Conservation (phyloP, 2,329 filamentous ascomycete genomes). For the Fusarium odoratissimum region DNA sequence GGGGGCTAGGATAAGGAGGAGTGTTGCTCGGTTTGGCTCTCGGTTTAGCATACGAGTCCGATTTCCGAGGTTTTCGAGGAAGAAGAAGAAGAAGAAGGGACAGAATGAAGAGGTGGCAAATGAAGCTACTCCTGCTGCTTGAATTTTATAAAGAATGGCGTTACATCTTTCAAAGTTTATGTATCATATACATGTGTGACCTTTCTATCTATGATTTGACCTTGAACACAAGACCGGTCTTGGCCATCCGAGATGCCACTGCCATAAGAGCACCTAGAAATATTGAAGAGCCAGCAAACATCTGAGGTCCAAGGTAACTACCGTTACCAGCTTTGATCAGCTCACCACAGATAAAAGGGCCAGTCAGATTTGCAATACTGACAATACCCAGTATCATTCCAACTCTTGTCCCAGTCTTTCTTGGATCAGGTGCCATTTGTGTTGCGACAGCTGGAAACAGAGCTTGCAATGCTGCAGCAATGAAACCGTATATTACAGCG, state of each 20-base stretch:
- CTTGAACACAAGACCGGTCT: conserved; percentile 22
- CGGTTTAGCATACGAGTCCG: neutral
- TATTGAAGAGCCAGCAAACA: conserved; percentile 41
- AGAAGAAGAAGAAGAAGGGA: neutral
- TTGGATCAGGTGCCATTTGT: conserved; percentile 51
- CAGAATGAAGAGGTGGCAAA: neutral
- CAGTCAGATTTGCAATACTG: conserved; percentile 46
- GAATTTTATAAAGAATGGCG: rapidly evolving
- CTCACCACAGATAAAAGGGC: conserved; percentile 44
- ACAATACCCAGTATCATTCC: conserved; percentile 52
- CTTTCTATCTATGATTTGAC: conserved; percentile 17
- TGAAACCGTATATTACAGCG: conserved; percentile 60
- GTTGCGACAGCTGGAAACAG: conserved; percentile 63
- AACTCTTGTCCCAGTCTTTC: conserved; percentile 49
- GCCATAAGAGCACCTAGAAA: conserved; percentile 39
- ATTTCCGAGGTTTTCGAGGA: neutral
- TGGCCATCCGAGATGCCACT: conserved; percentile 27
- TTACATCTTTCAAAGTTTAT: rapidly evolving
- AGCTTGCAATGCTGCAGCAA: conserved; percentile 61
- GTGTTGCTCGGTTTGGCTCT: neutral
- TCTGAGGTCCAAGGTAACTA: conserved; percentile 39
- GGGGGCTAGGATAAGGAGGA: neutral
- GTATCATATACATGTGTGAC: neutral
- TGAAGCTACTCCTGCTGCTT: neutral
- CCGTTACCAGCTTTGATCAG: conserved; percentile 35